Evolutionary conservation across 2,329 filamentous ascomycete genomes (phyloP).

Genomic region (Eutypa lata): DNA sequence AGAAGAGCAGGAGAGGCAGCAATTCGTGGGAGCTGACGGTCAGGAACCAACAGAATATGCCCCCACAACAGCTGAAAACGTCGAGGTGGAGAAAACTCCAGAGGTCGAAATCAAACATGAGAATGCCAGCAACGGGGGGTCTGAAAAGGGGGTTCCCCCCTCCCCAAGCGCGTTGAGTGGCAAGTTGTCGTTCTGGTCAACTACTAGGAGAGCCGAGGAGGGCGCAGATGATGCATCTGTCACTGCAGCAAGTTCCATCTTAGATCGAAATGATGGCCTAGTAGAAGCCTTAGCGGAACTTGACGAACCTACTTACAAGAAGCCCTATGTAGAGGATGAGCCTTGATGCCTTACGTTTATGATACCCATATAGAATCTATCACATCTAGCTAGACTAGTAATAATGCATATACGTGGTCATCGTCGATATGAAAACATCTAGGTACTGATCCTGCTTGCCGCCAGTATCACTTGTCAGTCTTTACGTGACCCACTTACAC

Average conservation of each 20-base stretch:
- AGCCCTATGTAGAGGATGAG: slow-evolving; percentile 24
- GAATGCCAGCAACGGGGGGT: background rate
- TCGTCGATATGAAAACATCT: too few species aligned
- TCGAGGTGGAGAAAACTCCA: background rate
- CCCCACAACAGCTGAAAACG: background rate
- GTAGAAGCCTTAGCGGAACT: slow-evolving; percentile 1
- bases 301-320: slow-evolving; percentile 11
- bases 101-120: background rate
- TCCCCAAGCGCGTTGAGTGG: slow-evolving; percentile 22
- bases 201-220: slow-evolving; percentile 14
- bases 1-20: slow-evolving; percentile 19
- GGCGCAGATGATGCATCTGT: slow-evolving; percentile 19
- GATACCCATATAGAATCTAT: too few species aligned
- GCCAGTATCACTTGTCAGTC: too few species aligned
- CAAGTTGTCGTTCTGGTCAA: slow-evolving; percentile 24
- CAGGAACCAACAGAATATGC: slow-evolving; percentile 5
- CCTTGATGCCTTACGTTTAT: background rate
- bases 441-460: too few species aligned
- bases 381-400: too few species aligned
- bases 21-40: slow-evolving; percentile 9
- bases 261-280: slow-evolving; percentile 9
- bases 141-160: slow-evolving; percentile 1
- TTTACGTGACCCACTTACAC: too few species aligned
- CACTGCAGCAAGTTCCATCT: slow-evolving; percentile 21
- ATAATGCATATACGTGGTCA: too few species aligned